Evolutionary conservation across 495 filamentous ascomycete species (phyloP).

Genomic region (Aspergillus ostianus): DNA sequence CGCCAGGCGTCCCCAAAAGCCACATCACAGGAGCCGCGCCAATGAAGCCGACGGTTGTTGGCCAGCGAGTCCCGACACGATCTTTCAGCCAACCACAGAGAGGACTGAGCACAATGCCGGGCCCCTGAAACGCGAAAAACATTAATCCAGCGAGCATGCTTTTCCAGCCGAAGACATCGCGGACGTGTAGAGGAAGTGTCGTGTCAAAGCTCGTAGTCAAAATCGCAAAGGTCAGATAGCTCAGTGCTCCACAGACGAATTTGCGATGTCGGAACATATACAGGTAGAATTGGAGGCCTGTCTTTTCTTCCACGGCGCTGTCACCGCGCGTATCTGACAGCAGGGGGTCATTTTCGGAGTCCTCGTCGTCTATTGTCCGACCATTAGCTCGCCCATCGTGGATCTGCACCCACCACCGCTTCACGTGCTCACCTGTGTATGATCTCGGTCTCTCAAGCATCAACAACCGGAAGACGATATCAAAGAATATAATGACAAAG

Average conservation of each 20-base stretch:
- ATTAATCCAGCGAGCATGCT: conserved; percentile 20
- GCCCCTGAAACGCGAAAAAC: conserved; percentile 23
- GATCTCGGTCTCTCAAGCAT: conserved; percentile 24
- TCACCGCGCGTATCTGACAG: not conserved
- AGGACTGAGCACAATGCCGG: conserved; percentile 22
- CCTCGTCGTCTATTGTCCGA: not conserved
- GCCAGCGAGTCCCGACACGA: conserved; percentile 21
- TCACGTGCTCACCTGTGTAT: not conserved
- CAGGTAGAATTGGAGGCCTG: conserved; percentile 12
- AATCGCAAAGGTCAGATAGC: conserved; percentile 17
- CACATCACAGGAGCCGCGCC: conserved; percentile 18
- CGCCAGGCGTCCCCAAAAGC: conserved; percentile 23
- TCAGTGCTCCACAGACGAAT: conserved; percentile 14
- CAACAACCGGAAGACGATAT: conserved; percentile 24
- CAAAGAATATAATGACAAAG: conserved; percentile 18
- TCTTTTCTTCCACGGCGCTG: conserved; percentile 6
- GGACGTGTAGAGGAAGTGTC: conserved; percentile 32
- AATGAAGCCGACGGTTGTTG: conserved; percentile 21
- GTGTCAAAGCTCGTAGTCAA: conserved; percentile 27
- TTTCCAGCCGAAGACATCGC: conserved; percentile 21
- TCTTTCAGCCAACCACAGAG: conserved; percentile 30
- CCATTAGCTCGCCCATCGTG: too few relatives aligned
- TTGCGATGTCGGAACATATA: conserved; percentile 18
- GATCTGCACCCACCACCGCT: too few relatives aligned
- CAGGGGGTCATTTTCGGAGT: conserved; percentile 16